Evolutionary conservation across 495 filamentous ascomycete genomes (phyloP).

Genomic region (Tuber aestivum): DNA sequence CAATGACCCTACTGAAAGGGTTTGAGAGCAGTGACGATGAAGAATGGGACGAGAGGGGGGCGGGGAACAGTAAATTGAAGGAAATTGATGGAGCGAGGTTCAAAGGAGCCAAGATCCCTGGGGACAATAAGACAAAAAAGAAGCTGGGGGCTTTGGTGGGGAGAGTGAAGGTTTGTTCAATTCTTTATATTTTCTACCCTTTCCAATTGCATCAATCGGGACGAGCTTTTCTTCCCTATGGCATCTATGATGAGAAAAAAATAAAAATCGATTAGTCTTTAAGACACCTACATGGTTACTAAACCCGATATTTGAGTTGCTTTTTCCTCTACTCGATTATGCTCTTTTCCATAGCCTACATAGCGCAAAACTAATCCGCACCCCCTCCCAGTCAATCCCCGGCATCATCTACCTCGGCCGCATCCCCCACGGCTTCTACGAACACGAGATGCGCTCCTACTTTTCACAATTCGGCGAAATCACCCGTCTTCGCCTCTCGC

Average conservation of each 20-base stretch:
- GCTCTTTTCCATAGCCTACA: not conserved
- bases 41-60: slow-evolving; percentile 51
- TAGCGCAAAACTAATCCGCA: slow-evolving; percentile 14
- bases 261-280: slow-evolving; percentile 36
- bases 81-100: slow-evolving; percentile 50
- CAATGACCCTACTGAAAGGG: slow-evolving; percentile 61
- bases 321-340: not conserved
- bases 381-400: slow-evolving; percentile 47
- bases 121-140: slow-evolving; percentile 54
- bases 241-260: slow-evolving; percentile 24
- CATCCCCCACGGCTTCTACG: slow-evolving; percentile 92
- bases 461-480: slow-evolving; percentile 93
- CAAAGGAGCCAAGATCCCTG: slow-evolving; percentile 60
- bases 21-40: slow-evolving; percentile 72
- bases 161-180: slow-evolving; percentile 25
- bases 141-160: slow-evolving; percentile 28
- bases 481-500: slow-evolving; percentile 72
- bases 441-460: slow-evolving; percentile 87
- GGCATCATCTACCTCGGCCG: slow-evolving; percentile 85
- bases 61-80: slow-evolving; percentile 50
- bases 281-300: slow-evolving; percentile 37
- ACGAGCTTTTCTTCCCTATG: not conserved
- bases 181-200: not conserved
- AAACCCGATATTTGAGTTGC: slow-evolving; percentile 16
- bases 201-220: not conserved